A percentile compares a stretch with the other conserved stretches of the same genome.
phyloP scores from a whole-genome alignment of 371 early-diverging fungal species.

The Funneliformis caledonium region DNA sequence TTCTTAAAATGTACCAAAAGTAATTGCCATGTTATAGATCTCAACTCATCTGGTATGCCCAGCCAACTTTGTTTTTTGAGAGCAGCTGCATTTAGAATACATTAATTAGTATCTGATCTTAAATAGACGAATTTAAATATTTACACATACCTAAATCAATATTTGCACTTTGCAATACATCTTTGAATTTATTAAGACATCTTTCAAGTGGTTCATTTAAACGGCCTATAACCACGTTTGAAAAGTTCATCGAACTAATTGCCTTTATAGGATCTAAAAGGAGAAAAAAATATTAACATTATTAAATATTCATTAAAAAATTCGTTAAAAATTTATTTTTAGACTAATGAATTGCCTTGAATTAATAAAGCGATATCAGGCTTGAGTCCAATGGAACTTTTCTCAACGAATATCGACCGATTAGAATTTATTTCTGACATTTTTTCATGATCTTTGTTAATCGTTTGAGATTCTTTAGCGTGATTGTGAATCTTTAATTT shows the following conservation, averaged over 20 bases:
- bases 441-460: not conserved
- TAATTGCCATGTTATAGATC: constrained; percentile 90
- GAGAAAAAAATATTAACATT: too few relatives aligned
- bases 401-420: not conserved
- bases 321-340: not conserved
- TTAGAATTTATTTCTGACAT: not conserved
- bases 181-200: constrained; percentile 67
- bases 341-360: constrained; percentile 7
- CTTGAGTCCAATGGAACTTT: constrained; percentile 19
- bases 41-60: constrained; percentile 85
- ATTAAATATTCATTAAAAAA: too few relatives aligned
- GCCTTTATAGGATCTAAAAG: constrained; percentile 37
- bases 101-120: not conserved
- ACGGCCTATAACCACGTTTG: too few relatives aligned
- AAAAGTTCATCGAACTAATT: constrained; percentile 26
- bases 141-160: constrained; percentile 70
- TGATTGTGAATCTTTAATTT: constrained; percentile 15
- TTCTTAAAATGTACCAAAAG: constrained; percentile 64
- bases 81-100: constrained; percentile 49
- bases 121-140: not conserved
- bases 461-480: not conserved
- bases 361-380: constrained; percentile 23
- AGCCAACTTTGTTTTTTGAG: constrained; percentile 87
- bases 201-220: constrained; percentile 12
- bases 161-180: constrained; percentile 70